A percentile compares a stretch with the other conserved stretches of the same genome.
Conservation (phyloP, 306 rosid species). For the Clitoria ternatea region DNA sequence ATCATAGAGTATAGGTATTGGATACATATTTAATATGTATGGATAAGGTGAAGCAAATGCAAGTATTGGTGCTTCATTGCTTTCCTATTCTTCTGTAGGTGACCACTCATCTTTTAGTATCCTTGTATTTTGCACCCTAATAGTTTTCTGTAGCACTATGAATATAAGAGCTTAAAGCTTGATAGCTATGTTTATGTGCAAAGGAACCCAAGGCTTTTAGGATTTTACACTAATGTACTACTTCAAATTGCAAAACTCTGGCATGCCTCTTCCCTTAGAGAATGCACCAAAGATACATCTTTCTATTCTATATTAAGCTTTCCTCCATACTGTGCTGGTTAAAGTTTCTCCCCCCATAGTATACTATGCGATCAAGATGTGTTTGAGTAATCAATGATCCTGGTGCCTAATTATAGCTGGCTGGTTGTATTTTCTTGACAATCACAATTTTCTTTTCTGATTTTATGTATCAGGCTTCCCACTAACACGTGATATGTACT, state of each 20-base stretch:
- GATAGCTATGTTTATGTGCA: neutral
- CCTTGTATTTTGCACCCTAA: slow-evolving; percentile 3
- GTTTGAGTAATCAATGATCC: neutral
- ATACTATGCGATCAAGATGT: neutral
- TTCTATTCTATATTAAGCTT: neutral
- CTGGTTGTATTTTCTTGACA: neutral
- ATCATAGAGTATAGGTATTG: neutral
- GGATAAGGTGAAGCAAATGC: neutral
- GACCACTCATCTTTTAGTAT: neutral
- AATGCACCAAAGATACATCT: neutral
- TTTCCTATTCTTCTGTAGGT: neutral
- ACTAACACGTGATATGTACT: slow-evolving; percentile 34
- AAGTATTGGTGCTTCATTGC: neutral
- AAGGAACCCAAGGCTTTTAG: neutral
- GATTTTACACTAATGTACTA: neutral
- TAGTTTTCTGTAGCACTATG: neutral
- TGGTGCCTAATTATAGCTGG: slow-evolving; percentile 3
- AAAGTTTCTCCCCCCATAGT: neutral
- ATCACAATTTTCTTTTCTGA: slow-evolving; percentile 7
- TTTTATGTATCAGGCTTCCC: neutral
- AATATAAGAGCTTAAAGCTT: slow-evolving; percentile 4
- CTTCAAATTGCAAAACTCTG: neutral
- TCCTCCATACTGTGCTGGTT: neutral
- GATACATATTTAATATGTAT: neutral
- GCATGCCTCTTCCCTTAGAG: slow-evolving; percentile 15